phyloP scores from a whole-genome alignment of 2,329 filamentous ascomycete genomes.

The Sclerotinia trifoliorum region DNA sequence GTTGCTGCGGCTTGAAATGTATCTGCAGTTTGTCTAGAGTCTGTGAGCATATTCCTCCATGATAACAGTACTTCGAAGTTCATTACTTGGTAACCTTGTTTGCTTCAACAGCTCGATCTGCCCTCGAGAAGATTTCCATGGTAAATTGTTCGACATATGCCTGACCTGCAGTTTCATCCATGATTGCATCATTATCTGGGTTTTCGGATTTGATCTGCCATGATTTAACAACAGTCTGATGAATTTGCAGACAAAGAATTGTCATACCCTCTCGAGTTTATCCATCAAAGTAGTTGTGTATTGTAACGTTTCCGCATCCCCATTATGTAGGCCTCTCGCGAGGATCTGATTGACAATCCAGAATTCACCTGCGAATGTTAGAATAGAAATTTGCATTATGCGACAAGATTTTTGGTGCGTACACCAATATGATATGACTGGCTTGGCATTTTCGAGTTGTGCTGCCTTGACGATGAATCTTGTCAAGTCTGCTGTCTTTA shows the following conservation, averaged over 20 bases:
- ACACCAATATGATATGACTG: constrained; percentile 95
- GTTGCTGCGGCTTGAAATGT: constrained; percentile 91
- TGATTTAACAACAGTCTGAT: constrained; percentile 16
- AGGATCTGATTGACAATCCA: constrained; percentile 93
- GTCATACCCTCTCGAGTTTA: constrained; percentile 71
- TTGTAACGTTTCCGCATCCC: constrained; percentile 71
- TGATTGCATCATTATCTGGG: constrained; percentile 75
- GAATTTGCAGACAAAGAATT: background rate
- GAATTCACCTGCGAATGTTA: constrained; percentile 66
- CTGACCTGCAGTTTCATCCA: constrained; percentile 81
- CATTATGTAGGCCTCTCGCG: constrained; percentile 71
- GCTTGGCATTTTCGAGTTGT: constrained; percentile 81
- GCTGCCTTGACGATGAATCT: constrained; percentile 80
- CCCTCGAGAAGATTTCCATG: constrained; percentile 80
- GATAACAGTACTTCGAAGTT: constrained; percentile 36
- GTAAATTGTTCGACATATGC: constrained; percentile 95
- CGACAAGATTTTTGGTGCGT: constrained; percentile 43
- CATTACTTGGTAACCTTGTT: constrained; percentile 82
- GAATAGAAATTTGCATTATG: constrained; percentile 23
- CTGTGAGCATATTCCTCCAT: background rate
- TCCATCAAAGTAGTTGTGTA: constrained; percentile 89
- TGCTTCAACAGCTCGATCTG: constrained; percentile 76
- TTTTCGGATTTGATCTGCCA: constrained; percentile 68
- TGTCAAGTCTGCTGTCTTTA: constrained; percentile 78
- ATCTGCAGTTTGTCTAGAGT: constrained; percentile 70